Conservation (phyloP, 108 stramenopile genomes). For the Nitzschia palea region DNA sequence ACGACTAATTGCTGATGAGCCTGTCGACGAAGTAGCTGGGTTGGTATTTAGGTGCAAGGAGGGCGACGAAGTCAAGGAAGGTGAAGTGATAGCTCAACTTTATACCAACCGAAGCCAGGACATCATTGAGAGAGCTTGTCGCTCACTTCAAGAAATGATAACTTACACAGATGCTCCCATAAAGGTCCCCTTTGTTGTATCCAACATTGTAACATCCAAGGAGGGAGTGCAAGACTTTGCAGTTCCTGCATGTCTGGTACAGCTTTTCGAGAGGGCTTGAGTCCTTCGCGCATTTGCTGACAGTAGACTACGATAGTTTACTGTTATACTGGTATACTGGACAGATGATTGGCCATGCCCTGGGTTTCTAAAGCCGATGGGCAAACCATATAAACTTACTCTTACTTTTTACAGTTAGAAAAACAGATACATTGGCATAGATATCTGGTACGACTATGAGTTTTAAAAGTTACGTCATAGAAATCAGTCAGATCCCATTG, state of each 20-base stretch:
- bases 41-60: slow-evolving; percentile 53
- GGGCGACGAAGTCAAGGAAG: slow-evolving; percentile 50
- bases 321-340: too few species aligned
- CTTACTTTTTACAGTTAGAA: too few species aligned
- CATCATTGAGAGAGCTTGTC: background rate
- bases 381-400: too few species aligned
- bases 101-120: slow-evolving; percentile 7
- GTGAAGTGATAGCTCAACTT: slow-evolving; percentile 44
- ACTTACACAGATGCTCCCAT: background rate
- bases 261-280: background rate
- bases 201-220: slow-evolving; percentile 1
- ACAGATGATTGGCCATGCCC: too few species aligned
- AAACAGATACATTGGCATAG: too few species aligned
- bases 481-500: too few species aligned
- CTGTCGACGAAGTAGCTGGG: slow-evolving; percentile 65
- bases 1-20: slow-evolving; percentile 52
- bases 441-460: too few species aligned
- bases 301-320: too few species aligned
- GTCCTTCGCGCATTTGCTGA: too few species aligned
- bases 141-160: background rate
- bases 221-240: slow-evolving; percentile 1
- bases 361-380: too few species aligned
- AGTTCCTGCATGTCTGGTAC: slow-evolving; percentile 4
- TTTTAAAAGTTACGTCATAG: too few species aligned
- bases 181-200: slow-evolving; percentile 3